Percentiles rank a stretch among this genome's conserved stretches.
These are phyloP conservation scores for Vitis hybrid DNA, from an alignment of 177 flowering plant species.

Conservation along the genomic window DNA sequence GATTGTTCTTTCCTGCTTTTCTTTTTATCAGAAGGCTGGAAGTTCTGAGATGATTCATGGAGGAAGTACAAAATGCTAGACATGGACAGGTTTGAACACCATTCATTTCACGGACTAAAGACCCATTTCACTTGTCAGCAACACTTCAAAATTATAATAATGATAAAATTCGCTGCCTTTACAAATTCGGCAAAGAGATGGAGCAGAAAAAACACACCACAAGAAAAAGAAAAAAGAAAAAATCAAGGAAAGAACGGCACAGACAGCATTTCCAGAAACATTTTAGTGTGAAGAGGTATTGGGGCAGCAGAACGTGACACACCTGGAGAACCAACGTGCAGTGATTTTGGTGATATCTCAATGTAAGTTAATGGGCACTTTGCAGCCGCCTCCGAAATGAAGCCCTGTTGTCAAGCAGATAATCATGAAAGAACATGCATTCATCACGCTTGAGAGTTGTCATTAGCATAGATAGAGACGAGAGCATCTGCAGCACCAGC, in stretches of 20 bases:
- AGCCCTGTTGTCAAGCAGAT: background rate
- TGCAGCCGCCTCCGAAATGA: background rate
- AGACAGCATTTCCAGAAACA: slow-evolving; percentile 12
- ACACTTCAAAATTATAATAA: slow-evolving; percentile 10
- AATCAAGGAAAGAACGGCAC: slow-evolving; percentile 19
- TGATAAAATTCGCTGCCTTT: slow-evolving; percentile 17
- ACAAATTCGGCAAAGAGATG: slow-evolving; percentile 30
- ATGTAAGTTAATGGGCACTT: background rate
- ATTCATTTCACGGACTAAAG: background rate
- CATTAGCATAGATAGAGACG: slow-evolving; percentile 81
- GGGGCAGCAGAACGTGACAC: slow-evolving; percentile 8
- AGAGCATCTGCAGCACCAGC: slow-evolving; percentile 85
- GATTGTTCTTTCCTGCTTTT: no score
- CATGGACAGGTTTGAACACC: background rate
- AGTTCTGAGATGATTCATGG: no score
- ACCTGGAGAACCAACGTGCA: slow-evolving; percentile 12
- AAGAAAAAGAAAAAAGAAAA: background rate
- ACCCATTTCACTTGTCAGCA: slow-evolving; percentile 1
- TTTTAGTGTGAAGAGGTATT: background rate
- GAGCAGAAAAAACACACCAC: slow-evolving; percentile 15
- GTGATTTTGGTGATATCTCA: slow-evolving; percentile 2
- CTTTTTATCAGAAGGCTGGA: no score
- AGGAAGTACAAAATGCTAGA: no score
- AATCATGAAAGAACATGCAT: background rate
- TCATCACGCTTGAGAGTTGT: slow-evolving; percentile 56